Conservation (phyloP, 139 green algal genomes). For the Chlamydomonas sphaeroides region DNA sequence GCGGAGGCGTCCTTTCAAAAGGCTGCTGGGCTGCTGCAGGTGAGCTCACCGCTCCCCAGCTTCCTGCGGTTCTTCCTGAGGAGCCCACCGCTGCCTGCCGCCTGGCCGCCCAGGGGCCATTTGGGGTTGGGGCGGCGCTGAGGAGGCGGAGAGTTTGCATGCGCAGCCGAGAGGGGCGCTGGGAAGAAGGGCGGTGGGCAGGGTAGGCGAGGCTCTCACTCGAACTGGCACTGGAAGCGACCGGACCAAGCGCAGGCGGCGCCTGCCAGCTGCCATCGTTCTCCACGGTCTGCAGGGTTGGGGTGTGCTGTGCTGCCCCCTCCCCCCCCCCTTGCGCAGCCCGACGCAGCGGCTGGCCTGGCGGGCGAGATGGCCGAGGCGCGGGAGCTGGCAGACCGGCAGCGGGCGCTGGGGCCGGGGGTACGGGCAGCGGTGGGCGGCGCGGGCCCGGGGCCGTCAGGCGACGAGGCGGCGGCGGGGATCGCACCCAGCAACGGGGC, state of each 20-base stretch:
- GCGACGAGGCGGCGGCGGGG: no score
- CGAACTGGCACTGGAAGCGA: no score
- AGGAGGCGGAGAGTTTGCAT: no score
- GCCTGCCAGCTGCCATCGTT: neutral
- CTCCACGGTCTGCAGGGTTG: neutral
- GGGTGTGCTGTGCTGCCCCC: neutral
- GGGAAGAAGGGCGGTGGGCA: no score
- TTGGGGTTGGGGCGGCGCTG: no score
- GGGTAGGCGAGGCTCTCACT: no score
- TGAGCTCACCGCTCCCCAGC: neutral
- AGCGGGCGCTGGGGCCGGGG: neutral
- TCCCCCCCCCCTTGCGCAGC: neutral
- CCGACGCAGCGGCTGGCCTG: neutral
- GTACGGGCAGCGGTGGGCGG: neutral
- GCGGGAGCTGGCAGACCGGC: neutral
- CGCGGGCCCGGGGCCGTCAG: no score
- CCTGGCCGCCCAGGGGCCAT: no score
- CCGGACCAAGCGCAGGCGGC: neutral
- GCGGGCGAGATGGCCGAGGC: neutral
- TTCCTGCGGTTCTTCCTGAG: neutral
- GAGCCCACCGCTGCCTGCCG: neutral
- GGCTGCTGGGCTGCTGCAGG: neutral
- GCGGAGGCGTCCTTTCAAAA: slow-evolving; percentile 23
- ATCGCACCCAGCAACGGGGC: no score
- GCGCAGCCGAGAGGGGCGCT: no score